phyloP scores from a whole-genome alignment of 1,139 yeast genomes.

The Pichia norvegensis region DNA sequence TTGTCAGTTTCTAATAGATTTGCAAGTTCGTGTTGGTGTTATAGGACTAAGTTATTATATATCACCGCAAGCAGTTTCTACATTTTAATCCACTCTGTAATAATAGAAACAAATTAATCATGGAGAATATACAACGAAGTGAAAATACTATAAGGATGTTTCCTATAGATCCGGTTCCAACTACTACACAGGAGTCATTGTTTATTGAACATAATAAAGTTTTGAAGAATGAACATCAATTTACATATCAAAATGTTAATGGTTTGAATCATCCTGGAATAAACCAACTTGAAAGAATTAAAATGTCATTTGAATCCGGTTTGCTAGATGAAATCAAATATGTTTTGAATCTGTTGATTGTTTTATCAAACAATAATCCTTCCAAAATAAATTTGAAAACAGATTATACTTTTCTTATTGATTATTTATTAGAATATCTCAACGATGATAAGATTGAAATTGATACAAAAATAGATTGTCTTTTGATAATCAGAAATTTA shows the following conservation, averaged over 20 bases:
- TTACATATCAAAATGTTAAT: conserved; percentile 28
- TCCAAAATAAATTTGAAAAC: conserved; percentile 36
- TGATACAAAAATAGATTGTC: conserved; percentile 51
- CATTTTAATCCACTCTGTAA: neutral
- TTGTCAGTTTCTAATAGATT: no score
- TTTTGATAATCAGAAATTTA: conserved; percentile 68
- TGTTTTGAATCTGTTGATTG: conserved; percentile 55
- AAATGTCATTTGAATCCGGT: conserved; percentile 56
- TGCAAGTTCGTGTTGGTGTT: neutral
- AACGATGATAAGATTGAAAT: conserved; percentile 27
- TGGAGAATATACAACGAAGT: neutral
- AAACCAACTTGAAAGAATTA: conserved; percentile 49
- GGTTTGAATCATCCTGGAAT: conserved; percentile 51
- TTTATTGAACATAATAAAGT: conserved; percentile 25
- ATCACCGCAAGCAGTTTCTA: no score
- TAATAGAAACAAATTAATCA: neutral
- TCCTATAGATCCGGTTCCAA: conserved; percentile 24
- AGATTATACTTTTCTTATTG: conserved; percentile 40
- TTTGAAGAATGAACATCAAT: conserved; percentile 26
- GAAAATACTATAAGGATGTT: conserved; percentile 10
- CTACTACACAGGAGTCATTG: conserved; percentile 26
- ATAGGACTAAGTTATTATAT: no score
- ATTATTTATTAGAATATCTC: conserved; percentile 42
- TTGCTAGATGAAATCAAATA: conserved; percentile 55
- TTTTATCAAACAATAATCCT: conserved; percentile 46